A percentile compares a stretch with the other conserved stretches of the same genome.
Conservation (phyloP, 768 basidiomycete species). For the Termitomyces eurrhizus region DNA sequence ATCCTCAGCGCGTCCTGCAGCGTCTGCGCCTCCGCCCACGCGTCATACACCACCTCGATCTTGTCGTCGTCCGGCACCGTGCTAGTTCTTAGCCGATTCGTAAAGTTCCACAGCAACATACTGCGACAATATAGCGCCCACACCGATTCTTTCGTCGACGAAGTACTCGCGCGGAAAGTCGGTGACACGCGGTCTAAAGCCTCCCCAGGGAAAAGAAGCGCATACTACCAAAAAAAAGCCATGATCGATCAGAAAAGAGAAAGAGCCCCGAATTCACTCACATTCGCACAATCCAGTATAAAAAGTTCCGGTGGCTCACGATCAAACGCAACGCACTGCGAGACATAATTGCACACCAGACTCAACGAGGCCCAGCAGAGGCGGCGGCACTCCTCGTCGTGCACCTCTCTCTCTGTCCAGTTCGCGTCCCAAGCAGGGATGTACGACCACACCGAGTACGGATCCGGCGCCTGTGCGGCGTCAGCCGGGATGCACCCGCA, state of each 20-base stretch:
- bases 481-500: conserved; percentile 46
- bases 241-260: conserved; percentile 4
- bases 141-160: conserved; percentile 69
- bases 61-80: conserved; percentile 44
- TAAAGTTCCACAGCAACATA: conserved; percentile 79
- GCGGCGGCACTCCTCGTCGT: conserved; percentile 69
- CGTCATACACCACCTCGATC: conserved; percentile 55
- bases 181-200: conserved; percentile 47
- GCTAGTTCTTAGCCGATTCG: conserved; percentile 46
- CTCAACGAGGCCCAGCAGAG: conserved; percentile 74
- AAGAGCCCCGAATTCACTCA: conserved; percentile 30
- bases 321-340: conserved; percentile 65
- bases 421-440: conserved; percentile 57
- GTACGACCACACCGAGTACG: conserved; percentile 41
- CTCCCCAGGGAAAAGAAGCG: conserved; percentile 73
- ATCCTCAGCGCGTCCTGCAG: conserved; percentile 65
- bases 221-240: conserved; percentile 39
- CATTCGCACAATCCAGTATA: conserved; percentile 64
- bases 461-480: conserved; percentile 31
- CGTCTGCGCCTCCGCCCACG: conserved; percentile 61
- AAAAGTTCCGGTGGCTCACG: conserved; percentile 53
- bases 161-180: conserved; percentile 33
- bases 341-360: conserved; percentile 63
- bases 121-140: conserved; percentile 82
- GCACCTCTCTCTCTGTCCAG: conserved; percentile 53